Conservation (phyloP, 1,284 basidiomycete species). For the Cerioporus squamosus region DNA sequence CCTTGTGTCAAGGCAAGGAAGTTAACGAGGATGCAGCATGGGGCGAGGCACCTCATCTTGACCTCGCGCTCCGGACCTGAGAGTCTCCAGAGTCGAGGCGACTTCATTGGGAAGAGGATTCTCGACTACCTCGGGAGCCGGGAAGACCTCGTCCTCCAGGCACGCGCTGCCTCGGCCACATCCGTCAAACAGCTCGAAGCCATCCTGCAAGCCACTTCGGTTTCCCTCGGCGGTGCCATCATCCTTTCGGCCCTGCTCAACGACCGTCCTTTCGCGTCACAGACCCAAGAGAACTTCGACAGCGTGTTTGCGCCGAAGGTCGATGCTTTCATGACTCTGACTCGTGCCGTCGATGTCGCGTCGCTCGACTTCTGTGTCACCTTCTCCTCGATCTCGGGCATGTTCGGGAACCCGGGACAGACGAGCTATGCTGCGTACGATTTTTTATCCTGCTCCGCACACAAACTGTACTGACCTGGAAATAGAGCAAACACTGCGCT, state of each 20-base stretch:
- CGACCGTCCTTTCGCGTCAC: slow-evolving; percentile 38
- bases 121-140: slow-evolving; percentile 40
- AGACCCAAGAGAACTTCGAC: slow-evolving; percentile 36
- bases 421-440: slow-evolving; percentile 45
- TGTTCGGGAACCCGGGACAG: slow-evolving; percentile 45
- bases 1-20: too few species aligned
- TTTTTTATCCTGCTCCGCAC: not conserved
- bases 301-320: slow-evolving; percentile 36
- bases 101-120: slow-evolving; percentile 31
- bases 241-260: slow-evolving; percentile 37
- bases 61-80: slow-evolving; percentile 42
- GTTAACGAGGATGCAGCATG: slow-evolving; percentile 39
- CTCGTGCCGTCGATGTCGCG: slow-evolving; percentile 24
- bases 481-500: slow-evolving; percentile 42
- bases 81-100: slow-evolving; percentile 22
- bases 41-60: slow-evolving; percentile 41
- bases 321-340: slow-evolving; percentile 33
- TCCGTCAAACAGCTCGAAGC: slow-evolving; percentile 22
- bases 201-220: slow-evolving; percentile 18
- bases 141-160: slow-evolving; percentile 25
- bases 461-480: not conserved
- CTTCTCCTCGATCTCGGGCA: slow-evolving; percentile 40
- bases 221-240: slow-evolving; percentile 41
- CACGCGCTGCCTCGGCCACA: slow-evolving; percentile 37
- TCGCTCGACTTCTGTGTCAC: slow-evolving; percentile 42